A percentile compares a stretch with the other conserved stretches of the same genome.
These are phyloP conservation scores for Ambrosia trifida DNA, from an alignment of 129 eudicot species.

Conservation along the genomic window DNA sequence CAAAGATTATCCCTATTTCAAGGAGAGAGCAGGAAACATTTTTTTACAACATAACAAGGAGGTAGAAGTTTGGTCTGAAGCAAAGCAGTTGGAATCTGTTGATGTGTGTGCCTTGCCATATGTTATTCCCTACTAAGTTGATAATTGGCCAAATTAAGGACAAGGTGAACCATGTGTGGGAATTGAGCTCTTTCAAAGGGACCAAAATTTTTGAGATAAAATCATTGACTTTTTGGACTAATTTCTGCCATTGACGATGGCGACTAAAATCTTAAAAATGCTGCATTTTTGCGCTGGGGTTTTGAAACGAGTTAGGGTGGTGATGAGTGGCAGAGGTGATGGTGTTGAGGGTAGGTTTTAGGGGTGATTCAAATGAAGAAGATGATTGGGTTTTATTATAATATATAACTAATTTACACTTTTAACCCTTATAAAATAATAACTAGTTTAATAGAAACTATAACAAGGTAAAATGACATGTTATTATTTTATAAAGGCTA, in stretches of 20 bases:
- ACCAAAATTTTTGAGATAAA: neutral
- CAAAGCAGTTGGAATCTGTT: conserved; percentile 58
- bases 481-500: no score
- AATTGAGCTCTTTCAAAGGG: conserved; percentile 3
- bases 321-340: no score
- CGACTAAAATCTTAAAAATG: conserved; percentile 16
- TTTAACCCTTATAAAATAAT: no score
- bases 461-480: no score
- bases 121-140: conserved; percentile 64
- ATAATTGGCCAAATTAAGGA: conserved; percentile 11
- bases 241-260: neutral
- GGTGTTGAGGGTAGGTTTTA: no score
- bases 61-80: conserved; percentile 72
- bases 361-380: no score
- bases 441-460: no score
- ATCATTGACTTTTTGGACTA: no score
- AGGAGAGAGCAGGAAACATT: neutral
- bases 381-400: no score
- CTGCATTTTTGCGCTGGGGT: conserved; percentile 18
- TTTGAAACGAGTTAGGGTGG: neutral
- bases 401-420: no score
- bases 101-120: conserved; percentile 68
- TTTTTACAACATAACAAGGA: conserved; percentile 4
- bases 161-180: conserved; percentile 20
- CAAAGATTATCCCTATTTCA: conserved; percentile 21